Percentiles rank a stretch among this genome's conserved stretches.
Evolutionary conservation across 441 rosid species (phyloP).

Genomic region (Jatropha podagrica): DNA sequence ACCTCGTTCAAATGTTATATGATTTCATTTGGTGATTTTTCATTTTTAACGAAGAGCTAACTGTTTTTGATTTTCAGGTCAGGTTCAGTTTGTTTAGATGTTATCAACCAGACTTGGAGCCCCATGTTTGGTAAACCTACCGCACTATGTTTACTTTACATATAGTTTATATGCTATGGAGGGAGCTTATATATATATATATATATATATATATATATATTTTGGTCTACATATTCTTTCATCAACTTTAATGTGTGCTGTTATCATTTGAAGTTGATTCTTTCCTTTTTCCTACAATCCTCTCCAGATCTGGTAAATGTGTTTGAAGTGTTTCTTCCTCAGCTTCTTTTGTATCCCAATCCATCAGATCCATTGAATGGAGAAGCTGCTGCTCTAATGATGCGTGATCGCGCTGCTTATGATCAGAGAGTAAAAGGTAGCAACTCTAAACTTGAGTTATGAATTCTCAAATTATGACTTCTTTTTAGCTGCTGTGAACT

Average conservation of each 20-base stretch:
- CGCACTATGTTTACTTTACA: background rate
- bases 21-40: background rate
- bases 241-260: background rate
- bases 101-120: conserved; percentile 95
- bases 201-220: background rate
- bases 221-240: conserved; percentile 1
- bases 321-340: conserved; percentile 95
- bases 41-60: background rate
- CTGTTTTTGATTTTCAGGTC: conserved; percentile 58
- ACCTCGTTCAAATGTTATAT: conserved; percentile 11
- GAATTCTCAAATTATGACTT: background rate
- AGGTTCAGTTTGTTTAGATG: conserved; percentile 95
- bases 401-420: conserved; percentile 80
- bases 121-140: conserved; percentile 84
- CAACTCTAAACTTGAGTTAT: background rate
- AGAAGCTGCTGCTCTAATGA: conserved; percentile 91
- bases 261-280: conserved; percentile 24
- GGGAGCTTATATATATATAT: background rate
- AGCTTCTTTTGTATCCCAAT: conserved; percentile 91
- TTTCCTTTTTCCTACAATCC: background rate
- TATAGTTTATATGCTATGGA: conserved; percentile 5
- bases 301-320: conserved; percentile 86
- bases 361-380: conserved; percentile 95
- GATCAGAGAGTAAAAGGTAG: conserved; percentile 88
- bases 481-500: background rate